Evolutionary conservation across 805 yeast genomes (phyloP).

Genomic region (Candida corydali): DNA sequence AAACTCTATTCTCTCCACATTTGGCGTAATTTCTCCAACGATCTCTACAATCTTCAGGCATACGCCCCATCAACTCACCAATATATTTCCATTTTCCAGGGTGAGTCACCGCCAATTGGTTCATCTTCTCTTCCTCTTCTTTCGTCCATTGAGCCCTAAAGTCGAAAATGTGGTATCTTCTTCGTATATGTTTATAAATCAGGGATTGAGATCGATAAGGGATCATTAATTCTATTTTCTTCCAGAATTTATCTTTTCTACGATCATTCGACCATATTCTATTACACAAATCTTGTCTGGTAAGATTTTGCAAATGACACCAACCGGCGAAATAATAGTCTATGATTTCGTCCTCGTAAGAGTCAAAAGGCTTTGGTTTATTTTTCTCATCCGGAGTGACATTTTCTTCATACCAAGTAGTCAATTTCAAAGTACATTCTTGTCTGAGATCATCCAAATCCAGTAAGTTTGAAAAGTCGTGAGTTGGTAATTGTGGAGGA

Average conservation of each 20-base stretch:
- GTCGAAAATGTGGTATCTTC: constrained; percentile 83
- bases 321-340: constrained; percentile 71
- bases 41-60: constrained; percentile 98
- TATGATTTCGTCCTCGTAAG: constrained; percentile 65
- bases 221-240: constrained; percentile 66
- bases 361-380: constrained; percentile 48
- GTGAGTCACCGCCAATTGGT: constrained; percentile 56
- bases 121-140: constrained; percentile 70
- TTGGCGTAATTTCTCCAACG: constrained; percentile 94
- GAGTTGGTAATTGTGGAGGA: constrained; percentile 1
- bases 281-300: constrained; percentile 68
- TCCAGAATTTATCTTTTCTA: constrained; percentile 89
- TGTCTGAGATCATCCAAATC: constrained; percentile 30
- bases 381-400: constrained; percentile 16
- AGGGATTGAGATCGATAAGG: constrained; percentile 87
- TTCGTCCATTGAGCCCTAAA: constrained; percentile 88
- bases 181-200: constrained; percentile 86
- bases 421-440: constrained; percentile 32
- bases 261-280: constrained; percentile 86
- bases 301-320: constrained; percentile 56
- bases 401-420: constrained; percentile 27
- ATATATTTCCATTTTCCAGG: constrained; percentile 88
- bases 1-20: constrained; percentile 75
- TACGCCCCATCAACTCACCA: constrained; percentile 75
- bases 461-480: constrained; percentile 19